phyloP scores from a whole-genome alignment of 768 basidiomycete genomes.

The Calvatia gigantea region DNA sequence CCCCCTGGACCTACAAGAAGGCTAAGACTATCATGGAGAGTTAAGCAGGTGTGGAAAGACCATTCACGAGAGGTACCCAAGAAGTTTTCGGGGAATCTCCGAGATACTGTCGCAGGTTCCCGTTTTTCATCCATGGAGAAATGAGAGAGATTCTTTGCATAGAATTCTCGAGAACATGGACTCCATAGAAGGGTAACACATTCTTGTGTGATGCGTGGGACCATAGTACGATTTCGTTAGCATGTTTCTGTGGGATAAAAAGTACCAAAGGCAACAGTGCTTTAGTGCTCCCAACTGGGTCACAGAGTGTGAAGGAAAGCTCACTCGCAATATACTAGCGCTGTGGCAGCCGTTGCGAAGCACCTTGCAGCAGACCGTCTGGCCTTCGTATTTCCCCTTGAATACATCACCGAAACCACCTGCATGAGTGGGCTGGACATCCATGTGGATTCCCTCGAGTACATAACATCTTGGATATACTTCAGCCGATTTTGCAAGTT shows the following conservation, averaged over 20 bases:
- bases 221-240: conserved; percentile 29
- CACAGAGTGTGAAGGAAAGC: too few relatives aligned
- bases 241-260: background rate
- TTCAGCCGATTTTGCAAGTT: background rate
- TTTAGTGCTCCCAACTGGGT: conserved; percentile 16
- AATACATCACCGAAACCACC: background rate
- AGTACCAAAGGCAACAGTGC: background rate
- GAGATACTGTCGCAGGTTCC: conserved; percentile 15
- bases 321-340: too few relatives aligned
- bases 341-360: too few relatives aligned
- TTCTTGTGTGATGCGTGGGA: conserved; percentile 28
- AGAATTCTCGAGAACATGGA: conserved; percentile 16
- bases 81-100: conserved; percentile 1
- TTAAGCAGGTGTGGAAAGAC: background rate
- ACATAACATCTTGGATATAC: background rate
- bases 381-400: background rate
- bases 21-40: too few relatives aligned
- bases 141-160: conserved; percentile 16
- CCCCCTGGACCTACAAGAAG: background rate
- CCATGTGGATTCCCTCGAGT: background rate
- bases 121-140: conserved; percentile 21
- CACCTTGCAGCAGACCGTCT: background rate
- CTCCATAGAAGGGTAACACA: conserved; percentile 32
- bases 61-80: conserved; percentile 15
- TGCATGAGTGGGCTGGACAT: background rate